Evolutionary conservation across 495 filamentous ascomycete genomes (phyloP), one percentile per base, ranked within the genome.

Genomic region (Cercophora sp.): DNA sequence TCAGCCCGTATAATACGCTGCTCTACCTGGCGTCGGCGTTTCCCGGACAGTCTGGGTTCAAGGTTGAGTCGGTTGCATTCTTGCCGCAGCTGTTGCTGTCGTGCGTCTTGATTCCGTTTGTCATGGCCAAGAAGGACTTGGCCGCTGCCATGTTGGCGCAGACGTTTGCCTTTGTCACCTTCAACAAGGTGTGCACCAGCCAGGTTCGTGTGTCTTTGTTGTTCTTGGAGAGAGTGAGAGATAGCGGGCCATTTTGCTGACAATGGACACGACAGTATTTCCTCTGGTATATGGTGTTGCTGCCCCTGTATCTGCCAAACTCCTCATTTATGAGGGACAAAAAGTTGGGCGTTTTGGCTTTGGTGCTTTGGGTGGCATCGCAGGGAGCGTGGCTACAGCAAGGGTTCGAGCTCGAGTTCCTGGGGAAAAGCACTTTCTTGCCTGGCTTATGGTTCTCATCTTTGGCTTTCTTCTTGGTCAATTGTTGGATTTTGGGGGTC

Each of bases 171-270:
- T 98, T 98, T 68, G 93, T 97, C 5, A 83, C 88, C 4, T 97
- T 96, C 51, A 98, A 98, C 66, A 98, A 98, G 74, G 93, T 98
- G 15, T 96, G 91, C 78, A 98, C 93, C 1, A 92, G 88, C 62
- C 93, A 97, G 80, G 90, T 93, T 81, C 19, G 73, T 53, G 10
- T 22, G 9, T 18, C 10, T 35, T 23, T 13, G 34, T 23, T 9
- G 10, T 39, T 41, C 4, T 27, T 8, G 52, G 35, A 27, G 18
- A 23, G 23, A 18, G 15, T 19, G 4, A 1, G 6, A 5, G n/a
- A n/a, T n/a, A n/a, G n/a, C n/a, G n/a, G n/a, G n/a, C n/a, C n/a
- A n/a, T n/a, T n/a, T n/a, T n/a, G n/a, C 44, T 54, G 39, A 48
- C 11, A n/a, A 39, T n/a, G n/a, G n/a, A 2, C 22, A 2, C 51